phyloP scores from a whole-genome alignment of 495 filamentous ascomycete species.

The Aspergillus sclerotioniger region DNA sequence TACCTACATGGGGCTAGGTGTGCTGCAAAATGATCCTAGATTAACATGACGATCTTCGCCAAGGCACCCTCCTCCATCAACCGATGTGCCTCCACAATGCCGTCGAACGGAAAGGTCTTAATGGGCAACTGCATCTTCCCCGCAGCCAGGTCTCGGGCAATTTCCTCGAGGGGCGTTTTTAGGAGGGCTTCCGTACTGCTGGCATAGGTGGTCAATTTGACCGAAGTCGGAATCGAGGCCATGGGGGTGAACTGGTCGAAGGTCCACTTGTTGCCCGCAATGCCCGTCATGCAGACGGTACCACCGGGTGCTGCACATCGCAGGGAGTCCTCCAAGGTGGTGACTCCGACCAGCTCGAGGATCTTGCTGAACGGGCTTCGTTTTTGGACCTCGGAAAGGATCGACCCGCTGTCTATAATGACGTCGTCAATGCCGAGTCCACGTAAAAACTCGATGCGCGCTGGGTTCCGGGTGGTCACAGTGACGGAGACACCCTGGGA shows the following conservation, averaged over 20 bases:
- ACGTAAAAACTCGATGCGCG: slow-evolving; percentile 36
- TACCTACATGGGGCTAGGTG: too few species aligned
- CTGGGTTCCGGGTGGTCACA: slow-evolving; percentile 38
- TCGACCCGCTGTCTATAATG: slow-evolving; percentile 37
- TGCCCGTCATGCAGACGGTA: slow-evolving; percentile 50
- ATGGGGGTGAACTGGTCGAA: slow-evolving; percentile 46
- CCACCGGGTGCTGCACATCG: slow-evolving; percentile 37
- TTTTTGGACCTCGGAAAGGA: slow-evolving; percentile 31
- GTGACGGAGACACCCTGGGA: slow-evolving; percentile 36
- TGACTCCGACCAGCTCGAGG: slow-evolving; percentile 46
- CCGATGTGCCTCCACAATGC: slow-evolving; percentile 48
- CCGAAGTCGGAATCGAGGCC: slow-evolving; percentile 41
- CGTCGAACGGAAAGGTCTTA: slow-evolving; percentile 47
- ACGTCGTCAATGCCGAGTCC: slow-evolving; percentile 41
- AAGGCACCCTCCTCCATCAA: slow-evolving; percentile 39
- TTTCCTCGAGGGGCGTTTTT: slow-evolving; percentile 44
- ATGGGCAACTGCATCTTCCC: slow-evolving; percentile 44
- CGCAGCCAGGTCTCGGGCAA: slow-evolving; percentile 35
- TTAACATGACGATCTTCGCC: slow-evolving; percentile 41
- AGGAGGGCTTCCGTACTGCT: slow-evolving; percentile 46
- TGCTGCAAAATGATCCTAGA: too few species aligned
- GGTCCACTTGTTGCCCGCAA: slow-evolving; percentile 49
- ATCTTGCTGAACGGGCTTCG: slow-evolving; percentile 36
- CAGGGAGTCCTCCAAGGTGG: slow-evolving; percentile 43
- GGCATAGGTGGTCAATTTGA: slow-evolving; percentile 44